Conservation (phyloP, 2,329 filamentous ascomycete species). For the Chaetomium sp. region DNA sequence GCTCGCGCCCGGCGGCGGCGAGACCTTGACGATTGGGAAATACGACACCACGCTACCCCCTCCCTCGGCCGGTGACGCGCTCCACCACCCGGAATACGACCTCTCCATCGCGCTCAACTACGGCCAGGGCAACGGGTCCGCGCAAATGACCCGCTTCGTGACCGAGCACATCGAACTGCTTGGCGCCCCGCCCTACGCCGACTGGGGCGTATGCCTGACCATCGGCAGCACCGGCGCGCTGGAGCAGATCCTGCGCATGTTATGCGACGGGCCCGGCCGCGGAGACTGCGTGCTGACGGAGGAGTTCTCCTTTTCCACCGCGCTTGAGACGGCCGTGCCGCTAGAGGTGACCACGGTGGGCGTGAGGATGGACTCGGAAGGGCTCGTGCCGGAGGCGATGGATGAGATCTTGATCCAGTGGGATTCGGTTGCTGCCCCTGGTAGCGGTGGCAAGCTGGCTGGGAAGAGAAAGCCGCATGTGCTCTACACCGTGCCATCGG, state of each 20-base stretch:
- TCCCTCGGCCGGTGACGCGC: constrained; percentile 29
- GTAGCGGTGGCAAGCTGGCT: constrained; percentile 28
- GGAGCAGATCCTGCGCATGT: constrained; percentile 77
- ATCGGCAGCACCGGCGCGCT: constrained; percentile 81
- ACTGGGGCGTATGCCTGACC: constrained; percentile 81
- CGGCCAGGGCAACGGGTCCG: constrained; percentile 75
- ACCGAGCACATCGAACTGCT: constrained; percentile 95
- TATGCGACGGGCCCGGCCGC: constrained; percentile 56
- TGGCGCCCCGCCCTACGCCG: constrained; percentile 68
- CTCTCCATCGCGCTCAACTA: constrained; percentile 90
- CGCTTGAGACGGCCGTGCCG: constrained; percentile 51
- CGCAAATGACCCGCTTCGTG: constrained; percentile 82
- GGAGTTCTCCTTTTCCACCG: constrained; percentile 82
- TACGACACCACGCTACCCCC: constrained; percentile 53
- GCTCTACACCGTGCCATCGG: constrained; percentile 61
- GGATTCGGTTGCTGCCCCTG: constrained; percentile 29
- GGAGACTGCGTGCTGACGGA: constrained; percentile 79
- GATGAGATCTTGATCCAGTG: constrained; percentile 46
- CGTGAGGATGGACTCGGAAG: constrained; percentile 46
- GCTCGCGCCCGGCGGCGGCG: constrained; percentile 43
- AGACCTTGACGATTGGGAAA: constrained; percentile 65
- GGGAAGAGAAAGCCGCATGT: constrained; percentile 46
- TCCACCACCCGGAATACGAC: constrained; percentile 47
- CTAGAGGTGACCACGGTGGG: constrained; percentile 48
- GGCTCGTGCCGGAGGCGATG: constrained; percentile 45